Evolutionary conservation across 1,284 basidiomycete genomes (phyloP).

Genomic region (Cerioporus squamosus): DNA sequence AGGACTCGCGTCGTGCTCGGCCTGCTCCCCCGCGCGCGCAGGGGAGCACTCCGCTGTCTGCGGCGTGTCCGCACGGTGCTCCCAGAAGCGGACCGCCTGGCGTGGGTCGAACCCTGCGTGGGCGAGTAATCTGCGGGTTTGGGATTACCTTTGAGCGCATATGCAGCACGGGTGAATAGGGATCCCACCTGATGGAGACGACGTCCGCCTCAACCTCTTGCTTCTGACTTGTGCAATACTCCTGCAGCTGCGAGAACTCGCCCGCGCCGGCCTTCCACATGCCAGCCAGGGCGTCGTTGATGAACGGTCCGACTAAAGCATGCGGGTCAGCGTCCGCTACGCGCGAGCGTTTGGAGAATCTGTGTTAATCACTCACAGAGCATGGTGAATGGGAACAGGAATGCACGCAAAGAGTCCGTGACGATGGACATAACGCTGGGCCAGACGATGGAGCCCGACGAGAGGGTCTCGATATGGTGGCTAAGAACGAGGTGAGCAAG

Average conservation of each 20-base stretch:
- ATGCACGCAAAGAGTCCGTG: slow-evolving; percentile 74
- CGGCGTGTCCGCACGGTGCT: slow-evolving; percentile 45
- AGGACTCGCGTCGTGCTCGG: not conserved
- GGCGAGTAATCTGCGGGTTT: slow-evolving; percentile 76
- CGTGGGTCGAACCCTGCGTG: slow-evolving; percentile 87
- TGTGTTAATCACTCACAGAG: slow-evolving; percentile 43
- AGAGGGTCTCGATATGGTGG: slow-evolving; percentile 89
- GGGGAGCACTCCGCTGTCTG: slow-evolving; percentile 46
- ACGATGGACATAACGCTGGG: slow-evolving; percentile 80
- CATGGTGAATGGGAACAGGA: slow-evolving; percentile 88
- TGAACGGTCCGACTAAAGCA: slow-evolving; percentile 75
- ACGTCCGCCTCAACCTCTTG: slow-evolving; percentile 91
- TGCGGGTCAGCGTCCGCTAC: not conserved
- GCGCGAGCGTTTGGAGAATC: not conserved
- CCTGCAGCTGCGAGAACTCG: slow-evolving; percentile 72
- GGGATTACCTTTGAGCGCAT: no score
- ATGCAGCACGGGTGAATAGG: no score
- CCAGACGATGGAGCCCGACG: slow-evolving; percentile 79
- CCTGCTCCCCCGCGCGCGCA: slow-evolving; percentile 22
- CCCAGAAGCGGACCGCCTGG: slow-evolving; percentile 76
- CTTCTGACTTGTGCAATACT: slow-evolving; percentile 70
- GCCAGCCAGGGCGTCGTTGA: slow-evolving; percentile 88
- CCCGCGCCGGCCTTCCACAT: slow-evolving; percentile 76
- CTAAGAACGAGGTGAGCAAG: slow-evolving; percentile 85
- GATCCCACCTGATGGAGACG: slow-evolving; percentile 74